A percentile compares a stretch with the other conserved stretches of the same genome.
phyloP scores from a whole-genome alignment of 1,284 basidiomycete genomes.

The Ceraceosorus guamensis region DNA sequence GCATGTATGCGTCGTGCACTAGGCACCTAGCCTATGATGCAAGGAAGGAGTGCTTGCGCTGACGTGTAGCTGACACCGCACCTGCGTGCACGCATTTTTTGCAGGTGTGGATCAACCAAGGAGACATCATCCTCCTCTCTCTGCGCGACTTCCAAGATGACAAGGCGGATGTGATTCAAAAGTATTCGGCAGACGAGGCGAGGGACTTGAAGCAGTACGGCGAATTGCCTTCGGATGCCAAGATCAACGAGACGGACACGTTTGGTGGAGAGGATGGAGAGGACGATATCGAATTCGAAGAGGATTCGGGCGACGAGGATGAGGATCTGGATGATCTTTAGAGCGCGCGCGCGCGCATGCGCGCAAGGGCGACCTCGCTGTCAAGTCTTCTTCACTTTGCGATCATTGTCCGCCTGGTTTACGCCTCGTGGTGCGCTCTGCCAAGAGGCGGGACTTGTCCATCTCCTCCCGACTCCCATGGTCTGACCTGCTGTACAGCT shows the following conservation, averaged over 20 bases:
- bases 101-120: constrained; percentile 98
- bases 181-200: constrained; percentile 88
- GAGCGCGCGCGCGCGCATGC: too few relatives aligned
- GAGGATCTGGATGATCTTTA: constrained; percentile 26
- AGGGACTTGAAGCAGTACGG: constrained; percentile 69
- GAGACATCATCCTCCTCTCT: constrained; percentile 92
- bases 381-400: too few relatives aligned
- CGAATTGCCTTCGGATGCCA: constrained; percentile 92
- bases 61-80: not conserved
- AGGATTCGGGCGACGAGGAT: constrained; percentile 44
- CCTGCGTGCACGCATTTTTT: not conserved
- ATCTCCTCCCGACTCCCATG: too few relatives aligned
- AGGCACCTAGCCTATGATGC: too few relatives aligned
- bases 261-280: constrained; percentile 70
- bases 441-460: too few relatives aligned
- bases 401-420: too few relatives aligned
- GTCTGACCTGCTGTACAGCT: too few relatives aligned
- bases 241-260: constrained; percentile 95
- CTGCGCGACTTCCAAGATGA: constrained; percentile 98
- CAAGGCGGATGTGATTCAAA: constrained; percentile 98
- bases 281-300: constrained; percentile 45
- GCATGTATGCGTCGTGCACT: too few relatives aligned
- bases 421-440: too few relatives aligned
- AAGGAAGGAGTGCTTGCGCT: too few relatives aligned
- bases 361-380: too few relatives aligned